Evolutionary conservation across 2,329 filamentous ascomycete species (phyloP), one percentile per base, ranked within the genome.

Genomic region (Fusarium proliferatum): DNA sequence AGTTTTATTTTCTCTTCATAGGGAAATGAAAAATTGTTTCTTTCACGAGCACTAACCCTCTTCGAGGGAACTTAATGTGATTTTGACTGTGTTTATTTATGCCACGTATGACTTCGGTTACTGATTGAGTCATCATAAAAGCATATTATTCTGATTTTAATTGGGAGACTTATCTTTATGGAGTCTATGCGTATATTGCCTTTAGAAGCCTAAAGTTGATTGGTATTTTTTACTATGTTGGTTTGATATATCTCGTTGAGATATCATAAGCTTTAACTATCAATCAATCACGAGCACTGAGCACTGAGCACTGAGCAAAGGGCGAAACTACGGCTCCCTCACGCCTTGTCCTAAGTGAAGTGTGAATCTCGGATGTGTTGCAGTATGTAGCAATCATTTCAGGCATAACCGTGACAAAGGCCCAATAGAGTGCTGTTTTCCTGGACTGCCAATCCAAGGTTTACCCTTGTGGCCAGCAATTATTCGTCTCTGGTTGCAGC

Each of bases 391-490:
- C 16, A 26, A 45, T 26, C 10, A 45, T 26, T 26, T 4, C 2
- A 45, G n/a, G 23, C 10, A 12, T 26, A 4, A 9, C 42, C 42
- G 11, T 45, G 16, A 43, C 23, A 26, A 45, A 45, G 8, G 42
- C 23, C 42, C 8, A 6, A 12, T 19, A 26, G 4, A 26, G 23
- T 19, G 0, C 9, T 45, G 8, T 45, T 13, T 45, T 4, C 0
- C 0, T 45, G 17, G 23, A 19, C 11, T 46, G 17, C 7, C 13
- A 26, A 17, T 46, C 23, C 23, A 28, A 46, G 5, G 17, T 4
- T 28, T 19, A 3, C 11, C 41, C 41, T 16, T 42, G 9, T 23
- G 41, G 41, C 10, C 23, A 4, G 43, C 1, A 45, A 45, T 45
- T 13, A 13, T 45, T 19, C 9, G 23, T 11, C 17, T 26, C 5